Base-by-base conservation (phyloP, 805 yeast genomes). In the Yamadazyma nakazawae region DNA sequence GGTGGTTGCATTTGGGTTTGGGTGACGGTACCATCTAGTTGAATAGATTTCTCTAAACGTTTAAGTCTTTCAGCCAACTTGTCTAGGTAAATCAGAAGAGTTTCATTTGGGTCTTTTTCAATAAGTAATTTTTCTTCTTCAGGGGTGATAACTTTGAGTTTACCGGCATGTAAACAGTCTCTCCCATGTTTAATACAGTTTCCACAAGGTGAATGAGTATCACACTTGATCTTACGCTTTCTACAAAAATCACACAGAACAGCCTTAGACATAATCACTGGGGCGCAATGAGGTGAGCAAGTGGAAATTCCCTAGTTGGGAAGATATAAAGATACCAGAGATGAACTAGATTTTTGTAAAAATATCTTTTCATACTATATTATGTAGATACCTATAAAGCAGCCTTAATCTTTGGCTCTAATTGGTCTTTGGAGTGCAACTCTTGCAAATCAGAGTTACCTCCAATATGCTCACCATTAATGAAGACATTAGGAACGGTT, bases 401-500 rank as follows among this genome's bases (percentile, higher is more conserved):
- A 54, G 73, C 71, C 58, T 67, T 68, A 52, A 68, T 63, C 53
- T 63, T 59, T 34, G 54, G 47, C 48, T 76, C 79, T 61, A 88
- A 78, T 66, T 82, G 63, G 56, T 85, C 94, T 39, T 66, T 58
- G 19, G 81, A 74, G 55, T 79, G 75, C 64, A 91, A 77, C 44
- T 78, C 74, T 70, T 90, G 96, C 54, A 92, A 73, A 57, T 88
- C 96, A 34, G 91, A 84, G 78, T 90, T 88, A 52, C 99, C 99
- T 50, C 99, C 99, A 60, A 92, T 81, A 74, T 90, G 97, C 70
- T 91, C 78, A 51, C 96, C 97, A 40, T 76, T 82, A 64, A 92
- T 89, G 72, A 85, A 92, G 57, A 92, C 79, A 65, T 86, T 90
- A 52, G 99, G 99, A 52, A 92, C 98, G 34, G 97, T 89, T 56